These are phyloP conservation scores for Salix dunnii DNA, from an alignment of 345 rosid species.

Conservation along the genomic window DNA sequence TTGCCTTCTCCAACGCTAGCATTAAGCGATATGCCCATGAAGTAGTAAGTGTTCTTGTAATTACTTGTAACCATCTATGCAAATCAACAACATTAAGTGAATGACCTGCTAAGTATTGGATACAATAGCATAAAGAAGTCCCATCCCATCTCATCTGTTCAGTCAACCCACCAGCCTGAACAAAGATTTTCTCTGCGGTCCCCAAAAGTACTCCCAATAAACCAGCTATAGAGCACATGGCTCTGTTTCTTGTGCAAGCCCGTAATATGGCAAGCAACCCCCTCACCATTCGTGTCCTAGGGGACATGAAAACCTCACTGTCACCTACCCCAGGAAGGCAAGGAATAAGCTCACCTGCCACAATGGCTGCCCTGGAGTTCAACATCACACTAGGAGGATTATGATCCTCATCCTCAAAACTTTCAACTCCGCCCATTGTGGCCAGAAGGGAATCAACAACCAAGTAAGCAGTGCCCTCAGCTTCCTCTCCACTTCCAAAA, in stretches of 20 bases:
- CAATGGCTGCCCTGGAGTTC: conserved; percentile 95
- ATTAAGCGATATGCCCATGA: conserved; percentile 71
- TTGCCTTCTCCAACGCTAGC: conserved; percentile 82
- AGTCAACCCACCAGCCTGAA: conserved; percentile 48
- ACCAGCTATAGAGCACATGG: conserved; percentile 96
- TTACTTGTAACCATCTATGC: conserved; percentile 73
- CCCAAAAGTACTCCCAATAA: conserved; percentile 77
- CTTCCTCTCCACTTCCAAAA: conserved; percentile 72
- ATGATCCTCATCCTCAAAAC: conserved; percentile 91
- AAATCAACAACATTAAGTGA: conserved; percentile 81
- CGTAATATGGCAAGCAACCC: conserved; percentile 90
- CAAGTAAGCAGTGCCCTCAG: conserved; percentile 72
- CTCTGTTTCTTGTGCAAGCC: conserved; percentile 98
- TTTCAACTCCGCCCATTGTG: conserved; percentile 99
- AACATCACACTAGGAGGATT: conserved; percentile 99
- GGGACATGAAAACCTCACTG: conserved; percentile 65
- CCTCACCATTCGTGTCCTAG: conserved; percentile 86
- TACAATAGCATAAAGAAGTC: conserved; percentile 72
- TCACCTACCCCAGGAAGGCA: conserved; percentile 84
- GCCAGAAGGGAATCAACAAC: conserved; percentile 96
- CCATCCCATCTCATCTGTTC: conserved; percentile 64
- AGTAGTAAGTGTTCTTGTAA: conserved; percentile 53
- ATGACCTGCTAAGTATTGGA: conserved; percentile 87
- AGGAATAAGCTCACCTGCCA: conserved; percentile 89
- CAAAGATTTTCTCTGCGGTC: conserved; percentile 75